A percentile compares a stretch with the other conserved stretches of the same genome.
phyloP scores from a whole-genome alignment of 108 stramenopile genomes.

The Mayamaea pseudoterrestris region DNA sequence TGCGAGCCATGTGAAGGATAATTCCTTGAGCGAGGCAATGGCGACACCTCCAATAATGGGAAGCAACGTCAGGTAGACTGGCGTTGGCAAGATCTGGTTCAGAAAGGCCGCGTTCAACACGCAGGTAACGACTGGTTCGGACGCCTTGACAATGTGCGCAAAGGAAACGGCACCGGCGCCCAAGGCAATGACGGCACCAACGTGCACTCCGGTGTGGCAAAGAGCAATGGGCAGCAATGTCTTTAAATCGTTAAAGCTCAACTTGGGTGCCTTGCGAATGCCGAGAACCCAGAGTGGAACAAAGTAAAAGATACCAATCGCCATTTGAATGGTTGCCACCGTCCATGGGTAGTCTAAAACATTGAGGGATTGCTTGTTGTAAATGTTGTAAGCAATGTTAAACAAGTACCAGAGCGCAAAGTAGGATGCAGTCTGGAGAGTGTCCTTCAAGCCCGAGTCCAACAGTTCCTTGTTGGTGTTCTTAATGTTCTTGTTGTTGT shows the following conservation, averaged over 20 bases:
- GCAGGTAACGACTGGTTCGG: conserved; percentile 96
- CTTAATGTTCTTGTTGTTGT: too few relatives aligned
- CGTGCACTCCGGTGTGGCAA: conserved; percentile 95
- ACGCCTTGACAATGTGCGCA: conserved; percentile 99
- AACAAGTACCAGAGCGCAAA: conserved; percentile 97
- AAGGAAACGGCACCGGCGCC: conserved; percentile 97
- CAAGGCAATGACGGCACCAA: conserved; percentile 92
- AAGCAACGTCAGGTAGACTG: conserved; percentile 87
- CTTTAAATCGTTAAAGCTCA: conserved; percentile 67
- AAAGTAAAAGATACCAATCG: conserved; percentile 84
- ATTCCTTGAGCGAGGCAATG: conserved; percentile 96
- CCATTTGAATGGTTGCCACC: conserved; percentile 93
- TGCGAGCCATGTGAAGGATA: conserved; percentile 91
- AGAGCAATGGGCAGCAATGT: conserved; percentile 89
- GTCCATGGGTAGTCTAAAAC: conserved; percentile 89
- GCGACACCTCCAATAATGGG: conserved; percentile 96
- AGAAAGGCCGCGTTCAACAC: conserved; percentile 80
- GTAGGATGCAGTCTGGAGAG: conserved; percentile 77
- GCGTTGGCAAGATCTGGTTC: conserved; percentile 69
- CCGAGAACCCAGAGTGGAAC: conserved; percentile 78
- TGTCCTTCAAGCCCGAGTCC: conserved; percentile 38
- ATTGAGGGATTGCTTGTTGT: conserved; percentile 94
- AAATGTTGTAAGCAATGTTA: conserved; percentile 98
- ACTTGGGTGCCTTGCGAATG: conserved; percentile 86
- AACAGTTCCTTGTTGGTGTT: too few relatives aligned